Percentiles rank a stretch among this genome's conserved stretches.
These are phyloP conservation scores for Gigaspora rosea DNA, from an alignment of 192 early-diverging fungal genomes.

Conservation along the genomic window DNA sequence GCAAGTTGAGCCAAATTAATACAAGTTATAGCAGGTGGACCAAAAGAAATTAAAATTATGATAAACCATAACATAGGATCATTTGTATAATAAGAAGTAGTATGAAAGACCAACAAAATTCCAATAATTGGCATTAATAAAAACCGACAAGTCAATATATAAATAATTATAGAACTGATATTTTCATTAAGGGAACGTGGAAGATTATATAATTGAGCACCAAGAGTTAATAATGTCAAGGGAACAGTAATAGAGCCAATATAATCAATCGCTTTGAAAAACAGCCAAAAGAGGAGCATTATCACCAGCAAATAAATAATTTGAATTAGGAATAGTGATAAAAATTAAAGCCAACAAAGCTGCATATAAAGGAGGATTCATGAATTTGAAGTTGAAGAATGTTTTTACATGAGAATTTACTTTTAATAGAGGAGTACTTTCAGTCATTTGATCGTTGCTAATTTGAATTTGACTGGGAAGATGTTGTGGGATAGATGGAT, in stretches of 20 bases:
- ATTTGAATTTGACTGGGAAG: too few species aligned
- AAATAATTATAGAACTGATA: background rate
- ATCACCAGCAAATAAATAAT: constrained; percentile 11
- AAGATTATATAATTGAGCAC: constrained; percentile 32
- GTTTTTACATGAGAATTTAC: too few species aligned
- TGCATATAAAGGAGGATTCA: constrained; percentile 34
- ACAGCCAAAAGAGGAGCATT: background rate
- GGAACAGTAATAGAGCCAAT: constrained; percentile 26
- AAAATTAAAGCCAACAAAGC: constrained; percentile 24
- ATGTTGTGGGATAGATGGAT: too few species aligned
- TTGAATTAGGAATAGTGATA: constrained; percentile 20
- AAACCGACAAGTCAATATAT: constrained; percentile 10
- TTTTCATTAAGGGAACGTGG: constrained; percentile 15
- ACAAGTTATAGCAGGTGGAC: constrained; percentile 28
- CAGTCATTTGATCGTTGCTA: too few species aligned
- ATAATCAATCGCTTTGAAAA: background rate
- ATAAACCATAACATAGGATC: constrained; percentile 34
- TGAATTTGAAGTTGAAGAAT: background rate
- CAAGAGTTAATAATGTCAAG: constrained; percentile 27
- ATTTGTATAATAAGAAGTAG: background rate
- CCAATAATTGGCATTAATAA: constrained; percentile 31
- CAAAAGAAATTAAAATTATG: constrained; percentile 10
- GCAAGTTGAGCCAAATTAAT: constrained; percentile 31
- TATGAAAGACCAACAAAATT: background rate
- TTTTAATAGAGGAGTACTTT: too few species aligned